Conservation (phyloP, 257 asterid genomes). For the Osmanthus fragrans region DNA sequence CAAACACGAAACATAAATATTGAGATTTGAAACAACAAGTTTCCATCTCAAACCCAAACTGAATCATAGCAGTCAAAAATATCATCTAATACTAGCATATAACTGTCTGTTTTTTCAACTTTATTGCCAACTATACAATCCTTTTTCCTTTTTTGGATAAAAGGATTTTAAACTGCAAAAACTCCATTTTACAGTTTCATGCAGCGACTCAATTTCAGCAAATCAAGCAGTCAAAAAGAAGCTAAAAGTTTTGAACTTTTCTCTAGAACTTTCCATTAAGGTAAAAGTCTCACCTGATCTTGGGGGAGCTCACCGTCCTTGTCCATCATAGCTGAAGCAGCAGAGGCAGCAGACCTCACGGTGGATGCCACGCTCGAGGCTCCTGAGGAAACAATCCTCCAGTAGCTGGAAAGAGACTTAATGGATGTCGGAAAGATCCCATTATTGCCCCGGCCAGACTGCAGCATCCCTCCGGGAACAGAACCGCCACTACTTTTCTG, state of each 20-base stretch:
- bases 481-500: not conserved
- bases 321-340: conserved; percentile 1
- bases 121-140: not conserved
- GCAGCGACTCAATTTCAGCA: not conserved
- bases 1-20: too few species aligned
- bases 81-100: not conserved
- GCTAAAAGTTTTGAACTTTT: not conserved
- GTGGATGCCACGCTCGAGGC: conserved; percentile 1
- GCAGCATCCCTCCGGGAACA: not conserved
- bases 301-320: not conserved
- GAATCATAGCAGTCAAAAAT: not conserved
- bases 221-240: not conserved
- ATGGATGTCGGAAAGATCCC: not conserved
- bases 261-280: not conserved
- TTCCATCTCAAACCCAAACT: not conserved
- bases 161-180: not conserved
- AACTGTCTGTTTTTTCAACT: not conserved
- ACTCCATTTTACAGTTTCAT: not conserved
- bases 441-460: not conserved
- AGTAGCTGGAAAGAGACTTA: conserved; percentile 6
- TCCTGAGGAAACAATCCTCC: not conserved
- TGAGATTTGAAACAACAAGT: not conserved
- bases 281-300: not conserved
- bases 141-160: not conserved
- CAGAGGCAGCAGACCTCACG: not conserved